Conservation (phyloP, 352 stramenopile species). For the Phytophthora fragariaefolia region DNA sequence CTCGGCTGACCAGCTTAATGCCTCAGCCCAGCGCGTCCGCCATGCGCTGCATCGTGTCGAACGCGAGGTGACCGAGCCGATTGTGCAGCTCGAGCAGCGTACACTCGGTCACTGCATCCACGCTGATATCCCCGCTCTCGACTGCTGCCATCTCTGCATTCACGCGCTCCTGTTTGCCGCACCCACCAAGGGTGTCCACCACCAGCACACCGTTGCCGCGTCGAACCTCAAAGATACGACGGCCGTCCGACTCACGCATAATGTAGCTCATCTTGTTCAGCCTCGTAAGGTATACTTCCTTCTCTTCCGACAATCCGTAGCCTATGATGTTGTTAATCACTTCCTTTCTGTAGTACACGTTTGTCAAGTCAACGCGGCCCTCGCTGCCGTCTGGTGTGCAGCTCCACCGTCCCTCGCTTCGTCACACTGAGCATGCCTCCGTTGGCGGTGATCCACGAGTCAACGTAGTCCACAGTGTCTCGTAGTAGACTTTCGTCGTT, state of each 20-base stretch:
- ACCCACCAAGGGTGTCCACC: not conserved
- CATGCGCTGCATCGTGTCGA: constrained; percentile 7
- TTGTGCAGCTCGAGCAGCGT: constrained; percentile 13
- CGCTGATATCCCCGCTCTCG: not conserved
- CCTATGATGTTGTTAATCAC: not conserved
- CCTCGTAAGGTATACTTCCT: not conserved
- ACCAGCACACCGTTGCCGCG: too few species aligned
- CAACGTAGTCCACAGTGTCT: not conserved
- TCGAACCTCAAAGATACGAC: not conserved
- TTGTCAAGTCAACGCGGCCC: not conserved
- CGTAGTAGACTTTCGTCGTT: not conserved
- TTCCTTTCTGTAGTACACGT: too few species aligned
- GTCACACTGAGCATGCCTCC: not conserved
- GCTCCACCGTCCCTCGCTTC: not conserved
- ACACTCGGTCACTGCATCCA: not conserved
- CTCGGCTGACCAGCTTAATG: not conserved
- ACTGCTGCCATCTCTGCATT: not conserved
- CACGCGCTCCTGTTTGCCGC: not conserved
- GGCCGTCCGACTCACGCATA: too few species aligned
- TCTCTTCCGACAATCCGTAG: not conserved
- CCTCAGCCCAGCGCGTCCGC: not conserved
- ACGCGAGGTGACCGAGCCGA: not conserved
- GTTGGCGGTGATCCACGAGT: not conserved
- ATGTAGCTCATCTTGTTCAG: not conserved
- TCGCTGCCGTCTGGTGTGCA: not conserved